Evolutionary conservation across 257 asterid genomes (phyloP).

Genomic region (Solanum clarkiae): DNA sequence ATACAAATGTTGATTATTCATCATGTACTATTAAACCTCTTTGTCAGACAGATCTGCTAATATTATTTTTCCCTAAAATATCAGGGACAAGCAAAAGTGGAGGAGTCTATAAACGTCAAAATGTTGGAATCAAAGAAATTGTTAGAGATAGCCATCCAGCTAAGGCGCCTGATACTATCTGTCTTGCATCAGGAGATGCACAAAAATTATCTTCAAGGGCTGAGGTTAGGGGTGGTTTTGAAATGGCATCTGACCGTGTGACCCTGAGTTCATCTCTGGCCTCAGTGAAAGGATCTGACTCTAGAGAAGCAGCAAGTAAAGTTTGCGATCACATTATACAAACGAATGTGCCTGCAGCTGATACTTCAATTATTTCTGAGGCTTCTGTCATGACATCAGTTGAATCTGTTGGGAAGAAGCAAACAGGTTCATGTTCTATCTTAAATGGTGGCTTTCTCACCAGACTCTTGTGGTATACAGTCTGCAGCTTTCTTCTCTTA

Average conservation of each 20-base stretch:
- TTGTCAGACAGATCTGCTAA: conserved; percentile 8
- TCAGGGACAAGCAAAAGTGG: conserved; percentile 20
- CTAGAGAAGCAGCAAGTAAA: conserved; percentile 5
- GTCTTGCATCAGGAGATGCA: conserved; percentile 12
- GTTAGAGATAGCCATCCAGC: conserved; percentile 11
- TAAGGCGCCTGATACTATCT: neutral
- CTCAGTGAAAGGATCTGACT: conserved; percentile 4
- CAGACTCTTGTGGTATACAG: conserved; percentile 20
- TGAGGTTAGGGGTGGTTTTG: conserved; percentile 12
- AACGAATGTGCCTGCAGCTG: neutral
- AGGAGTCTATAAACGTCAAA: conserved; percentile 35
- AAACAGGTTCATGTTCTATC: conserved; percentile 11
- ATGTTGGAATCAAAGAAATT: conserved; percentile 36
- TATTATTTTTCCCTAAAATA: conserved; percentile 5
- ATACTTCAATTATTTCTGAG: conserved; percentile 6
- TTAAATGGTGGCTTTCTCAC: conserved; percentile 2
- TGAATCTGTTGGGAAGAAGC: conserved; percentile 17
- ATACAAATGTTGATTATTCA: neutral
- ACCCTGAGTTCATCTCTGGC: conserved; percentile 2
- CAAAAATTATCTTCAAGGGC: neutral
- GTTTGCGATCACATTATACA: neutral
- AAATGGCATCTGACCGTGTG: conserved; percentile 1
- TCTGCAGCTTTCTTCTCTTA: neutral
- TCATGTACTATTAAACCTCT: neutral
- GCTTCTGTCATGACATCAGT: conserved; percentile 1